phyloP scores from a whole-genome alignment of 345 rosid genomes.

The Syzygium aromaticum region DNA sequence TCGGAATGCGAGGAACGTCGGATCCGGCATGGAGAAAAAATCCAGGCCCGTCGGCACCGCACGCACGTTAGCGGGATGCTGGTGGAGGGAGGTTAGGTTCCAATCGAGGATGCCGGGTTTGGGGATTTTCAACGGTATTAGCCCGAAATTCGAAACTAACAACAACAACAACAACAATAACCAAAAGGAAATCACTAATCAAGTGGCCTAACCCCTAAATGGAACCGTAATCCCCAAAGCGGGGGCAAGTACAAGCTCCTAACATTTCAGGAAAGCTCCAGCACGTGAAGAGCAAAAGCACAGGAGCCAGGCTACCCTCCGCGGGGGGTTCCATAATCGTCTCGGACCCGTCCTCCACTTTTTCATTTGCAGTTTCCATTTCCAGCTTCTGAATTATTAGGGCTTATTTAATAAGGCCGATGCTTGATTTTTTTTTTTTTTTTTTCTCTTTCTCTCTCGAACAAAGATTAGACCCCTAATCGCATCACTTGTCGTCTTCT shows the following conservation, averaged over 20 bases:
- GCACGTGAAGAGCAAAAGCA: not conserved
- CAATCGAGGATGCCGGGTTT: not conserved
- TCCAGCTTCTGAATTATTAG: not conserved
- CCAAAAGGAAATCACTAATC: not conserved
- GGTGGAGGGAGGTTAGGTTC: not conserved
- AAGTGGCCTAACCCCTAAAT: not conserved
- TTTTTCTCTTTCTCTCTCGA: too few relatives aligned
- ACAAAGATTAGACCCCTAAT: not conserved
- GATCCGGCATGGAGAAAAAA: not conserved
- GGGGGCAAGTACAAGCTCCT: not conserved
- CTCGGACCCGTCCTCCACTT: not conserved
- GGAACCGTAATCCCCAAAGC: not conserved
- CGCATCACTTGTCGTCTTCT: not conserved
- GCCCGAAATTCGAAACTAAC: not conserved
- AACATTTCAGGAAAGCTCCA: not conserved
- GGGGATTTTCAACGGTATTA: not conserved
- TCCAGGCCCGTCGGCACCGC: not conserved
- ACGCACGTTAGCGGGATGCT: not conserved
- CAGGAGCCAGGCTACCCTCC: not conserved
- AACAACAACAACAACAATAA: not conserved
- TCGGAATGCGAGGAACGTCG: rapidly evolving
- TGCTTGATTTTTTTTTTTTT: too few relatives aligned
- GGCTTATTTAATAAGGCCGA: too few relatives aligned
- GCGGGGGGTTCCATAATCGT: not conserved
- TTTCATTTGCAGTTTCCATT: not conserved